Evolutionary conservation across 2,329 filamentous ascomycete species (phyloP).

Genomic region (Boeremia lycopersici): DNA sequence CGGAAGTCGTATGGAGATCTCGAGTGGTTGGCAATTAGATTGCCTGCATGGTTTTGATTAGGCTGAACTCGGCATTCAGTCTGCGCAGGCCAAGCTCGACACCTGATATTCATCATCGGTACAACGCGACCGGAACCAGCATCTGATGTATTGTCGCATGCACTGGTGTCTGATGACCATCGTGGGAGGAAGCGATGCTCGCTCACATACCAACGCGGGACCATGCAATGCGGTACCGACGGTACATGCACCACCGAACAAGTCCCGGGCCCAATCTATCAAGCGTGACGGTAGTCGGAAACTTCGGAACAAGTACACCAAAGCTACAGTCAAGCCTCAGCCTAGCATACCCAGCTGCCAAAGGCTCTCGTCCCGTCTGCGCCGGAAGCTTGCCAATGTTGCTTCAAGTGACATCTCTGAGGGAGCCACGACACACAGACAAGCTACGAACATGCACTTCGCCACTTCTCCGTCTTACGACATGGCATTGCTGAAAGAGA

Average conservation of each 20-base stretch:
- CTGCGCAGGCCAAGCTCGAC: constrained; percentile 4
- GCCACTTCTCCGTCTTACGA: neutral
- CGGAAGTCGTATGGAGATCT: constrained; percentile 16
- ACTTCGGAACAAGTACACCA: constrained; percentile 30
- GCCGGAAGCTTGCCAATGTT: constrained; percentile 33
- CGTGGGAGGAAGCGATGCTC: neutral
- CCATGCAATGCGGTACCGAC: neutral
- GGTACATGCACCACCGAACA: constrained; percentile 6
- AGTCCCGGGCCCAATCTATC: constrained; percentile 12
- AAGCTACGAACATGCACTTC: neutral
- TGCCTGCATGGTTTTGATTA: constrained; percentile 35
- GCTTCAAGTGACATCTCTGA: constrained; percentile 2
- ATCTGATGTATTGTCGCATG: neutral
- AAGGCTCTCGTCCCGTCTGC: constrained; percentile 43
- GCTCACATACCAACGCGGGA: neutral
- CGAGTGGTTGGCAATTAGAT: constrained; percentile 32
- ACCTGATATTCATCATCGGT: neutral
- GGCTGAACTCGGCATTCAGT: constrained; percentile 32
- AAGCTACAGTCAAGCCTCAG: constrained; percentile 26
- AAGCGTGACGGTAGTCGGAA: constrained; percentile 22
- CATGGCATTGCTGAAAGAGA: neutral
- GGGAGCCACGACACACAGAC: neutral
- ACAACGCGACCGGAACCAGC: neutral
- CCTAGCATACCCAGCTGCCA: constrained; percentile 24
- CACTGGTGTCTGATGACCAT: neutral